phyloP scores from a whole-genome alignment of 148 eudicot species.

The Dianthus caryophyllus region DNA sequence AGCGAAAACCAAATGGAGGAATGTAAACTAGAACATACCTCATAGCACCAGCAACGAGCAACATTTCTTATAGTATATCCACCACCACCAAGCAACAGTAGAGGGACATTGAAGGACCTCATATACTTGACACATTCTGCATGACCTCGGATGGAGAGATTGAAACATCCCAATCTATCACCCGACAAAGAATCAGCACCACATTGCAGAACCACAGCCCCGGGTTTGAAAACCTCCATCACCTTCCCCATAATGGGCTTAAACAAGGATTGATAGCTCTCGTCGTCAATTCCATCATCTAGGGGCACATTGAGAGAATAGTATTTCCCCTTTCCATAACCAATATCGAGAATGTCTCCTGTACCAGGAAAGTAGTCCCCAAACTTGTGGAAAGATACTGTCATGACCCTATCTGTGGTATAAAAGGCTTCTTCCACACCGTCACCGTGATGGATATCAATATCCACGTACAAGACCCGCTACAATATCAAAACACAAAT shows the following conservation, averaged over 20 bases:
- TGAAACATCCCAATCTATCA: constrained; percentile 75
- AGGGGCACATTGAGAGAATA: constrained; percentile 64
- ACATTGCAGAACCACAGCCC: constrained; percentile 76
- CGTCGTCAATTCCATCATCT: constrained; percentile 75
- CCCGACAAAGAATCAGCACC: constrained; percentile 84
- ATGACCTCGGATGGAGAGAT: constrained; percentile 72
- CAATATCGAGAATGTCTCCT: constrained; percentile 56
- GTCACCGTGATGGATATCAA: constrained; percentile 72
- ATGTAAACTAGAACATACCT: constrained; percentile 40
- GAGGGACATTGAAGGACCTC: constrained; percentile 77
- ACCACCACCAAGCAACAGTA: constrained; percentile 73
- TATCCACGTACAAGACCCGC: constrained; percentile 70
- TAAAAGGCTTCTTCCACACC: constrained; percentile 74
- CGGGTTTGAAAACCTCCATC: constrained; percentile 72
- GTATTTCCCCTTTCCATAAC: constrained; percentile 52
- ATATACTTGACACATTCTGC: constrained; percentile 74
- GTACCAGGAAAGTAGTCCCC: constrained; percentile 75
- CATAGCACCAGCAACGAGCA: constrained; percentile 89
- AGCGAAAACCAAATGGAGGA: not conserved
- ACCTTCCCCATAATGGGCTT: constrained; percentile 78
- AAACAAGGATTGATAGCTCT: constrained; percentile 50
- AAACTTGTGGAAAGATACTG: constrained; percentile 67
- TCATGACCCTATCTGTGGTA: constrained; percentile 73
- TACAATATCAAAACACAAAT: constrained; percentile 23
- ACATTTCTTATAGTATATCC: constrained; percentile 80